Evolutionary conservation across 371 early-diverging fungal genomes (phyloP).

Genomic region (Cokeromyces recurvatus): DNA sequence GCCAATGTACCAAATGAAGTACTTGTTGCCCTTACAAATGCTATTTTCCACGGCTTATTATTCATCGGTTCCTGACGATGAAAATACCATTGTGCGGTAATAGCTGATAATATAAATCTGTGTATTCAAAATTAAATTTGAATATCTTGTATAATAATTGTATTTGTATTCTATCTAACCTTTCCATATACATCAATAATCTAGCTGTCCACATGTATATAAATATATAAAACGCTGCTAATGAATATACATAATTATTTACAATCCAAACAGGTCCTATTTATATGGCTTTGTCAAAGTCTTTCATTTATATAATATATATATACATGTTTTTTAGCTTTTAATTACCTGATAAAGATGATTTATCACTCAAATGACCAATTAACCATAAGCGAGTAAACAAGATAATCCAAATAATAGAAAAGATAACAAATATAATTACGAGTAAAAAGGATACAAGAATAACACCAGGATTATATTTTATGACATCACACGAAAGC

Average conservation of each 20-base stretch:
- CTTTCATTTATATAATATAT: too few species aligned
- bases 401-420: constrained; percentile 61
- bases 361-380: constrained; percentile 38
- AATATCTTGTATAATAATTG: too few species aligned
- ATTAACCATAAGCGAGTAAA: constrained; percentile 67
- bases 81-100: constrained; percentile 79
- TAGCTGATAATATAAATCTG: constrained; percentile 61
- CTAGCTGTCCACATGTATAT: constrained; percentile 76
- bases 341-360: constrained; percentile 12
- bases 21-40: constrained; percentile 46
- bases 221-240: constrained; percentile 56
- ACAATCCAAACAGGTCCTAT: constrained; percentile 44
- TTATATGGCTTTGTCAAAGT: too few species aligned
- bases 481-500: constrained; percentile 72
- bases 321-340: too few species aligned
- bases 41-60: constrained; percentile 38
- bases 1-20: constrained; percentile 70
- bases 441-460: constrained; percentile 54
- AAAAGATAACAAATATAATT: constrained; percentile 53
- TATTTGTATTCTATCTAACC: too few species aligned
- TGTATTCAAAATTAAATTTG: not conserved
- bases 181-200: constrained; percentile 65
- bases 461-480: constrained; percentile 67
- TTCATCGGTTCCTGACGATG: constrained; percentile 50
- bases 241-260: constrained; percentile 47